Conservation (phyloP, 495 filamentous ascomycete genomes). For the Staphylotrichum longicolle region DNA sequence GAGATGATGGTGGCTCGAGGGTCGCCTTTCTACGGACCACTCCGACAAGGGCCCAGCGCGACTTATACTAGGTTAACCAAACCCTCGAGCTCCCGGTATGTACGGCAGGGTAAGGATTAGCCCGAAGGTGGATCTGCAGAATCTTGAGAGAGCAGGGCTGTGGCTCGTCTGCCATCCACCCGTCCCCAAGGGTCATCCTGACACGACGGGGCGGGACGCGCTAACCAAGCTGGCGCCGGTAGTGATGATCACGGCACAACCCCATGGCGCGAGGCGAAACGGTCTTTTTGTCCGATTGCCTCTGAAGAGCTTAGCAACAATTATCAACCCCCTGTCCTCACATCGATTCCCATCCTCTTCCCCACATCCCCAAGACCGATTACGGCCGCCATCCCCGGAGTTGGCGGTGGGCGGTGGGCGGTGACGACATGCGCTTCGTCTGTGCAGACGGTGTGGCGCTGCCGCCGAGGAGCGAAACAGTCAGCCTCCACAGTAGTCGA, state of each 20-base stretch:
- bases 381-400: not conserved
- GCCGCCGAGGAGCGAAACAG: not conserved
- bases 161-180: conserved; percentile 1
- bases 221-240: not conserved
- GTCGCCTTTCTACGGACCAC: too few relatives aligned
- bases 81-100: not conserved
- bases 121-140: conserved; percentile 15
- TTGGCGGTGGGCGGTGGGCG: not conserved
- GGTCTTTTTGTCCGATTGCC: conserved; percentile 1
- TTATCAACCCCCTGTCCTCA: too few relatives aligned
- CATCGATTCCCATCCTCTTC: not conserved
- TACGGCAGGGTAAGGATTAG: conserved; percentile 12
- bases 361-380: not conserved
- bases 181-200: not conserved
- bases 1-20: not conserved
- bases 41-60: not conserved
- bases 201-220: not conserved
- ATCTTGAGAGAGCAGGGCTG: conserved; percentile 5
- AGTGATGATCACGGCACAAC: not conserved
- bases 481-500: too few relatives aligned
- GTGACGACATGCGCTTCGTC: conserved; percentile 12
- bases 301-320: not conserved
- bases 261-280: not conserved
- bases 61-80: not conserved
- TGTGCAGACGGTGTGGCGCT: not conserved